Base-by-base conservation (phyloP, 805 yeast genomes). In the Saccharomycopsis guyanensis region DNA sequence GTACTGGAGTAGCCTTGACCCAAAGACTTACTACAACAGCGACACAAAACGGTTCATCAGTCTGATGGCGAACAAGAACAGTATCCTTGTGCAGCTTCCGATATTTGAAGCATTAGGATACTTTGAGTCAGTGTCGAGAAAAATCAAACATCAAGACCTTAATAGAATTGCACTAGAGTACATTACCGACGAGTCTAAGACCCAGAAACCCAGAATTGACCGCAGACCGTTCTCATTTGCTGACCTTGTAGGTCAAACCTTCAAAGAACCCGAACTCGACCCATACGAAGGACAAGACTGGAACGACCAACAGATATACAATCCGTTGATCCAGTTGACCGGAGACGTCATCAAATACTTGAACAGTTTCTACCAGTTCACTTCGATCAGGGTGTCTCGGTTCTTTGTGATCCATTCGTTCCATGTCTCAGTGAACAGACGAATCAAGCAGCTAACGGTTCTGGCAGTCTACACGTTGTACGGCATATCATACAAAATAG, bases 91-190 rank as follows among this genome's bases (percentile, higher is more conserved):
- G 16, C 20, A 25, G 27, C 4, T 43, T 15, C 46, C 46, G n/a
- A 16, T 43, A 5, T 43, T 43, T 29, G 42, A 43, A 20, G 36
- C 42, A 3, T 31, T 15, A 3, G 46, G 42, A 8, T 37, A 37
- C n/a, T 29, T 15, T 19, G 42, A 43, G 24, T n/a, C 42, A 6
- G n/a, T 24, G 8, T 10, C 37, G 10, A 33, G 20, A 12, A 33
- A 33, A 15, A 18, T 33, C 20, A 8, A 33, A 15, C 37, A 33
- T 33, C 37, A 33, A 15, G 18, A 18, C 10, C 19, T 33, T 6
- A 33, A 33, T 18, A 8, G 37, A 15, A 15, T 33, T 33, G 37
- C 20, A 6, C 6, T 8, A 8, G 37, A 33, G 19, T 18, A 33
- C 10, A 33, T 33, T 33, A 12, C 6, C 6, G 19, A 15, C 6